A percentile compares a stretch with the other conserved stretches of the same genome.
phyloP scores from a whole-genome alignment of 1,139 yeast genomes.

The Pichia sp. region DNA sequence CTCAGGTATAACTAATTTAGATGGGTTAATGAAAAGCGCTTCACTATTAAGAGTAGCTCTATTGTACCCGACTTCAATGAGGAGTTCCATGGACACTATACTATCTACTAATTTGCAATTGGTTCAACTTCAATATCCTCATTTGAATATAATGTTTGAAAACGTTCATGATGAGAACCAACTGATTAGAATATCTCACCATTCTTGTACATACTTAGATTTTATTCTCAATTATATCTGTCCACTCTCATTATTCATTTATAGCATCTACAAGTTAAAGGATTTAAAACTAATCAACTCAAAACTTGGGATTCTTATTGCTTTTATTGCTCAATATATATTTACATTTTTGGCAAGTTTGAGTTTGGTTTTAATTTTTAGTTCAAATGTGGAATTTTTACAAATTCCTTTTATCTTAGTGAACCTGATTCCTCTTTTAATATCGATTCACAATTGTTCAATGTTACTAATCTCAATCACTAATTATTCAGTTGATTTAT shows the following conservation, averaged over 20 bases:
- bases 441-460: slow-evolving; percentile 19
- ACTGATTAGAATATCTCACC: slow-evolving; percentile 7
- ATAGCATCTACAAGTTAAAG: slow-evolving; percentile 42
- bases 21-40: slow-evolving; percentile 47
- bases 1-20: slow-evolving; percentile 39
- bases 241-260: slow-evolving; percentile 31
- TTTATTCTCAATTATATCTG: slow-evolving; percentile 24
- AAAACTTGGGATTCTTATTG: slow-evolving; percentile 51
- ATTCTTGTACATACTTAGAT: slow-evolving; percentile 14
- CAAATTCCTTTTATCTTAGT: slow-evolving; percentile 34
- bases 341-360: slow-evolving; percentile 46
- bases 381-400: slow-evolving; percentile 29
- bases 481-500: slow-evolving; percentile 36
- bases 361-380: slow-evolving; percentile 40
- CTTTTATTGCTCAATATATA: slow-evolving; percentile 47
- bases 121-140: slow-evolving; percentile 8
- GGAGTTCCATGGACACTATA: not conserved
- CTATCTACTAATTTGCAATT: slow-evolving; percentile 29
- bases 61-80: slow-evolving; percentile 18
- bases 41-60: slow-evolving; percentile 35
- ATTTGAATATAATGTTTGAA: slow-evolving; percentile 4
- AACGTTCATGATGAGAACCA: not conserved
- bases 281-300: slow-evolving; percentile 54
- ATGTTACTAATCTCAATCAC: slow-evolving; percentile 37
- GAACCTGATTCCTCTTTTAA: slow-evolving; percentile 25